These are phyloP conservation scores for Annulohypoxylon nitens DNA, from an alignment of 495 filamentous ascomycete genomes.

Conservation along the genomic window DNA sequence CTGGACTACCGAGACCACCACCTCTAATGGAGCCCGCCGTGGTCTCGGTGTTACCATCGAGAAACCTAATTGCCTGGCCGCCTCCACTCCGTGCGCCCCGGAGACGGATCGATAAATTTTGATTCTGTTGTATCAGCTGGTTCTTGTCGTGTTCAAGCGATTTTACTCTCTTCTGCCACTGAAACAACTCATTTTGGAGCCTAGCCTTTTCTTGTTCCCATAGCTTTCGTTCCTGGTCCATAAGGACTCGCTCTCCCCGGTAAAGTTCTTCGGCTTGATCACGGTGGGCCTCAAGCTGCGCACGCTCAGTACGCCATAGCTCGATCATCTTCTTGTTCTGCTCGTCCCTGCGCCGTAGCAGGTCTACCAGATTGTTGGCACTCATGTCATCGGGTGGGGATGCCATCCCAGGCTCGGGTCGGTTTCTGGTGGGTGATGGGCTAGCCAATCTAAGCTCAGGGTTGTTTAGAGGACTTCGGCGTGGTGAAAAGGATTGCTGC, in stretches of 20 bases:
- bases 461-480: conserved; percentile 30
- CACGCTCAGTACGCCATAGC: conserved; percentile 62
- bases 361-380: conserved; percentile 41
- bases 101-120: conserved; percentile 16
- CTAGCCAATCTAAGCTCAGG: conserved; percentile 40
- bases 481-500: conserved; percentile 48
- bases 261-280: conserved; percentile 61
- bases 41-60: conserved; percentile 33
- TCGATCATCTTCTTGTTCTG: conserved; percentile 57
- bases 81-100: conserved; percentile 3
- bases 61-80: not conserved
- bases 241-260: conserved; percentile 59
- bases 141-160: conserved; percentile 41
- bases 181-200: conserved; percentile 48
- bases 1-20: conserved; percentile 43
- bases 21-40: conserved; percentile 40
- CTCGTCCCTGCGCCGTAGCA: conserved; percentile 58
- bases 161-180: conserved; percentile 48
- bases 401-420: conserved; percentile 23
- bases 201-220: conserved; percentile 56
- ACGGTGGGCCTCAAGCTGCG: conserved; percentile 59
- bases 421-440: conserved; percentile 39
- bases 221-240: conserved; percentile 58
- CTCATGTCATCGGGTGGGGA: conserved; percentile 41
- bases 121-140: conserved; percentile 12